phyloP scores from a whole-genome alignment of 495 filamentous ascomycete species.

The Recurvomyces mirabilis region DNA sequence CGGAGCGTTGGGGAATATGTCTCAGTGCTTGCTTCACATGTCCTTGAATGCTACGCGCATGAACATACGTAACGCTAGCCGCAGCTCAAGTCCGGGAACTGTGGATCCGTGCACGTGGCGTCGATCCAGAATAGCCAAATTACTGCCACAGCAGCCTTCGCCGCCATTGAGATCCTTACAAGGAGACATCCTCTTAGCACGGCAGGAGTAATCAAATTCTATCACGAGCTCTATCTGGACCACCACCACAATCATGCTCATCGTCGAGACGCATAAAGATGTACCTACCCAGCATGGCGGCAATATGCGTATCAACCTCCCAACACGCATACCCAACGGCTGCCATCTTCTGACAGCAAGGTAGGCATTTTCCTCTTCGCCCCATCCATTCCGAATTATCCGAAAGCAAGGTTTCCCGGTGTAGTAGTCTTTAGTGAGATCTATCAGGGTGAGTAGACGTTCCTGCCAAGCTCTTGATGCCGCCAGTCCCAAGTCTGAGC shows the following conservation, averaged over 20 bases:
- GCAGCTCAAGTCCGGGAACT: too few species aligned
- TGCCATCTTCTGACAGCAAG: slow-evolving; percentile 6
- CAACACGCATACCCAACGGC: background rate
- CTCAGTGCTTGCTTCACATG: too few species aligned
- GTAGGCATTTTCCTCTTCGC: slow-evolving; percentile 83
- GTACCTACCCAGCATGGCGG: slow-evolving; percentile 55
- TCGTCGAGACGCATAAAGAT: slow-evolving; percentile 55
- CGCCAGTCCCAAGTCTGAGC: too few species aligned
- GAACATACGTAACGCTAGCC: too few species aligned
- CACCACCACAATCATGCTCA: slow-evolving; percentile 44
- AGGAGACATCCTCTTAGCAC: too few species aligned
- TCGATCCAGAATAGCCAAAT: too few species aligned
- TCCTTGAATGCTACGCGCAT: too few species aligned
- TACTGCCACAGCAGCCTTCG: too few species aligned
- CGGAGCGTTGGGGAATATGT: too few species aligned
- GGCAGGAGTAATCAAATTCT: too few species aligned
- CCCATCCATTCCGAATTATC: slow-evolving; percentile 71
- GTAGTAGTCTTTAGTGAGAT: slow-evolving; percentile 91
- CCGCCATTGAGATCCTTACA: too few species aligned
- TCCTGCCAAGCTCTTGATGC: background rate
- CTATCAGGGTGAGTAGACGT: slow-evolving; percentile 62
- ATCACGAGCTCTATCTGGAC: background rate
- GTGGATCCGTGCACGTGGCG: too few species aligned
- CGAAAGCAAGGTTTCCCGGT: slow-evolving; percentile 80
- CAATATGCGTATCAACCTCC: slow-evolving; percentile 48